Evolutionary conservation across 768 basidiomycete species (phyloP), one percentile per base, ranked within the genome.

Genomic region (Tylopilus intermedius): DNA sequence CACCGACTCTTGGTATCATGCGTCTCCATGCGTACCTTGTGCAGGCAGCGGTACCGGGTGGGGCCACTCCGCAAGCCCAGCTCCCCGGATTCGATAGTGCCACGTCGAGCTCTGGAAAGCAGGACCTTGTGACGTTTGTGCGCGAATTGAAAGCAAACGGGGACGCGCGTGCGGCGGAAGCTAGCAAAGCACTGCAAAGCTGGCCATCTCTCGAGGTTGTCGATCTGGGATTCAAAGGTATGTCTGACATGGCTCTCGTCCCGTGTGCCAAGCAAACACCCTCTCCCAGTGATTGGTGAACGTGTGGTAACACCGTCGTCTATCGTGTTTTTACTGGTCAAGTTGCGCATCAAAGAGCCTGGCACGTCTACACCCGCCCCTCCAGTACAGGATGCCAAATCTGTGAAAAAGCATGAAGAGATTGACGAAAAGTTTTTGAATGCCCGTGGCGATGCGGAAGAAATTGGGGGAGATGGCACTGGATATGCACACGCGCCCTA

Each of bases 401-500:
- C 80, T 18, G 65, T 73, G 22, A 68, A 72, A 40, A 66, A 59
- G 47, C 79, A 83, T 46, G 82, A 82, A 30, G 79, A 82, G 55
- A 79, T 79, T 53, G 87, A 91, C 47, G 78, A 85, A 44, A 77
- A 82, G 55, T 90, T 94, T 70, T 74, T 94, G 43, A 72, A 69
- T 18, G 77, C 79, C 30, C 75, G 81, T 21, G 76, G 76, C 30
- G 84, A 87, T 4, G 74, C 78, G 0, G 90, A 90, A 59, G 83
- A 85, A 47, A 57, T 83, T 0, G 68, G 74, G n/a, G 72, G 72
- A 26, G 63, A 63, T n/a, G 58, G 71, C 9, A 72, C 72, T 47
- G 81, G 78, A 26, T 83, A 73, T 53, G 93, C 88, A n/a, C 94
- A 99, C 66, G 90, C 94, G 7, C 95, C 95, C 5, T 79, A 81